These are phyloP conservation scores for Scytalidium sp. DNA, from an alignment of 2,329 filamentous ascomycete genomes.

Conservation along the genomic window DNA sequence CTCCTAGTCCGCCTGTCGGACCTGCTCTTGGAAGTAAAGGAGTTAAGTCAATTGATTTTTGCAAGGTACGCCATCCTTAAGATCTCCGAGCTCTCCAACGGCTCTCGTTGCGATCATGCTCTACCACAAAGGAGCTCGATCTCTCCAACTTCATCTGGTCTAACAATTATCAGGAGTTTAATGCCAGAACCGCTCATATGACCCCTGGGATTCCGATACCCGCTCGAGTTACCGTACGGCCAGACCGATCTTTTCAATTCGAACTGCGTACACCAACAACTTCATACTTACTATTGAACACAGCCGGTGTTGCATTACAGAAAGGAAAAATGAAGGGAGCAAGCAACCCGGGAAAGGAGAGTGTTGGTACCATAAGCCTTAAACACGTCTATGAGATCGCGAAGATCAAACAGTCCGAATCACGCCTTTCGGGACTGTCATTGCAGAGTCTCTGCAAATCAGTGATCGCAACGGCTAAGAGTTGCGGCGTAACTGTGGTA, in stretches of 20 bases:
- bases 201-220: constrained; percentile 81
- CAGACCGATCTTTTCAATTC: constrained; percentile 91
- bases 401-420: constrained; percentile 85
- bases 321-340: constrained; percentile 81
- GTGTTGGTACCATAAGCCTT: constrained; percentile 79
- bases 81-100: background rate
- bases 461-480: constrained; percentile 72
- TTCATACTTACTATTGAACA: constrained; percentile 81
- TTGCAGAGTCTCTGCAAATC: constrained; percentile 71
- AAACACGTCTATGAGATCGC: constrained; percentile 99
- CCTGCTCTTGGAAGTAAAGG: constrained; percentile 95
- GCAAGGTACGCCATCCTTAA: constrained; percentile 69
- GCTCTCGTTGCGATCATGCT: background rate
- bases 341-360: constrained; percentile 69
- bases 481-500: constrained; percentile 70
- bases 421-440: constrained; percentile 67
- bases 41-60: constrained; percentile 99
- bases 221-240: constrained; percentile 84
- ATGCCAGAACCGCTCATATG: constrained; percentile 87
- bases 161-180: constrained; percentile 77
- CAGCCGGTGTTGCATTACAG: constrained; percentile 67
- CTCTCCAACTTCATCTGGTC: no score
- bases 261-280: constrained; percentile 94
- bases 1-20: constrained; percentile 91
- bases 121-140: no score